These are phyloP conservation scores for Lachancea waltii DNA, from an alignment of 805 yeast species.

Conservation along the genomic window DNA sequence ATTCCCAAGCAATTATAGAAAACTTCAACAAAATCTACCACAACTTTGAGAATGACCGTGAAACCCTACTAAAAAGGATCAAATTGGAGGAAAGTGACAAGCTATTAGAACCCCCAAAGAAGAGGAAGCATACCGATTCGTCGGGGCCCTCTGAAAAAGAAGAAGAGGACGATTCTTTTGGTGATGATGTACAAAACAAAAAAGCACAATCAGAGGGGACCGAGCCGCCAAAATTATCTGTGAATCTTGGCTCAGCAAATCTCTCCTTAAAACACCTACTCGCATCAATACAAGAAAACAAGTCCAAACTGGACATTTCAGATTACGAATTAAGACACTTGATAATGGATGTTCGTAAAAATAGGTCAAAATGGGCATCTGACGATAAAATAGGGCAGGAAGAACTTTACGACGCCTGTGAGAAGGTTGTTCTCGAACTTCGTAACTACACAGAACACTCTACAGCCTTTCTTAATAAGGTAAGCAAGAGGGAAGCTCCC, in stretches of 20 bases:
- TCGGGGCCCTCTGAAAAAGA: constrained; percentile 13
- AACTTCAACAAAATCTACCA: constrained; percentile 71
- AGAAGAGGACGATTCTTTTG: constrained; percentile 12
- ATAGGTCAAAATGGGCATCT: constrained; percentile 95
- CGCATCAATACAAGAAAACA: constrained; percentile 66
- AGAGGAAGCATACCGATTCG: constrained; percentile 21
- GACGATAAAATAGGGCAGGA: constrained; percentile 96
- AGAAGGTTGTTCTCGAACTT: constrained; percentile 83
- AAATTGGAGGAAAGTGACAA: constrained; percentile 77
- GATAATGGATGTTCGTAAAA: constrained; percentile 88
- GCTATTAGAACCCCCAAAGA: constrained; percentile 39
- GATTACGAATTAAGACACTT: constrained; percentile 80
- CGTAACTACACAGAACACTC: constrained; percentile 94
- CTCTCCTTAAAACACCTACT: constrained; percentile 74
- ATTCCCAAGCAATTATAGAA: constrained; percentile 38
- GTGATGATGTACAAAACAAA: constrained; percentile 12
- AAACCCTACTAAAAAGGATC: constrained; percentile 66
- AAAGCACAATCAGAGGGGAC: constrained; percentile 23
- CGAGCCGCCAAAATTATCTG: constrained; percentile 26
- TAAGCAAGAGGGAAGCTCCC: constrained; percentile 97
- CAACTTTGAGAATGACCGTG: constrained; percentile 66
- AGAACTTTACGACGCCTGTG: constrained; percentile 95
- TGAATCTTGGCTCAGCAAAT: constrained; percentile 65
- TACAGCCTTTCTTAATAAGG: constrained; percentile 90
- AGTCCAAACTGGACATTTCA: constrained; percentile 67